Evolutionary conservation across 1,284 basidiomycete species (phyloP), one percentile per base, ranked within the genome.

Genomic region (Cryptococcus floricola): DNA sequence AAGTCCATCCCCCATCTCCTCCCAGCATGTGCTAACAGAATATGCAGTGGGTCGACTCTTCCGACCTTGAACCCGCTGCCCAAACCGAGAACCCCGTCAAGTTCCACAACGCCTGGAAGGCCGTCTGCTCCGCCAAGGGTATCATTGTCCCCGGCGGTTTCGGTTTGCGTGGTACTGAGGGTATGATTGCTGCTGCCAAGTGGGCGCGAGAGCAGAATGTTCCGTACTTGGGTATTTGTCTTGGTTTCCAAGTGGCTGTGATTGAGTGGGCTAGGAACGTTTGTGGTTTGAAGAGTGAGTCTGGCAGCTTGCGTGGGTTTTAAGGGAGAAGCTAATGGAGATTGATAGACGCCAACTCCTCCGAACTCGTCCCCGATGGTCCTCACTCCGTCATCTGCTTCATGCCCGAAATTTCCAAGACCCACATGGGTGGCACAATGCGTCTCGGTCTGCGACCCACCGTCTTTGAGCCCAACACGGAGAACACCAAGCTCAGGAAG

Each of bases 371-470:
- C 45, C 77, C 81, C 37, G 66, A 75, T 14, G 80, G 80, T 23
- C 69, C 77, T 18, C 81, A 91, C 63, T 89, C 89, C 0, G 83
- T 94, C 55, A 83, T 98, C 76, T 84, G 98, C 65, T 98, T 95
- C 83, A 99, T 99, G 95, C 95, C 95, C 31, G 95, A 99, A 77
- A 91, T 98, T 66, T 96, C 92, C 46, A 91, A 89, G 73, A 98
- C 94, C 7, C 93, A 98, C 66, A 91, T 98, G 83, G 95, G 95
- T 54, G 95, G 95, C 28, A 99, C 95, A 23, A 99, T 99, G 95
- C 87, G 95, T 19, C 84, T 98, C 14, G 95, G 95, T 23, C 81
- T 98, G 50, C 86, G 95, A 19, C 93, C 96, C 5, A 98, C 95
- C 3, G 83, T 97, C 52, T 98, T 98, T 74, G 83, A 87, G 60